phyloP scores from a whole-genome alignment of 1,284 basidiomycete species.

The Mycena sp. region DNA sequence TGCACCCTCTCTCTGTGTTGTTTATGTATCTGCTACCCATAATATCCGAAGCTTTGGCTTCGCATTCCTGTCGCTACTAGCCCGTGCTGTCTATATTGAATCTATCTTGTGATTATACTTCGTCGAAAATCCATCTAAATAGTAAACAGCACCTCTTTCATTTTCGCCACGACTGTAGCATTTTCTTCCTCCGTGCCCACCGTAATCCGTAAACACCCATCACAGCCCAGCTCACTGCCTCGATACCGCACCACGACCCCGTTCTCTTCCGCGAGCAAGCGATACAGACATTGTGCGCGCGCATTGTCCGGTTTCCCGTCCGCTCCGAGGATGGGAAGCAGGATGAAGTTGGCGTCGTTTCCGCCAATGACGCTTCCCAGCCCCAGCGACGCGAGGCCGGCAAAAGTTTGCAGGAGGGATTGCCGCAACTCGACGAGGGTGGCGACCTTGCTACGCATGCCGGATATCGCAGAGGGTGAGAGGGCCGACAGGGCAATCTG shows the following conservation, averaged over 20 bases:
- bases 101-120: no score
- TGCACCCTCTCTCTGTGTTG: no score
- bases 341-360: conserved; percentile 93
- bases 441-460: conserved; percentile 75
- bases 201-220: conserved; percentile 90
- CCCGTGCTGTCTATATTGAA: no score
- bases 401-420: conserved; percentile 60
- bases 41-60: no score
- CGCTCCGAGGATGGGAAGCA: conserved; percentile 76
- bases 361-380: conserved; percentile 82
- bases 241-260: conserved; percentile 94
- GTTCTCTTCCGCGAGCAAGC: conserved; percentile 84
- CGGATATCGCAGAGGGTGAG: conserved; percentile 66
- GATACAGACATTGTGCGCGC: conserved; percentile 81
- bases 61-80: no score
- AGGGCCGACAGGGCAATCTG: conserved; percentile 85
- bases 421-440: conserved; percentile 70
- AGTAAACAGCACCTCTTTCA: conserved; percentile 18
- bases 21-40: no score
- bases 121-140: no score
- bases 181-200: conserved; percentile 91
- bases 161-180: conserved; percentile 25
- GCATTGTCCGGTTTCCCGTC: conserved; percentile 66
- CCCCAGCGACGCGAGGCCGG: conserved; percentile 58
- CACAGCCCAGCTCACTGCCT: conserved; percentile 88